phyloP scores from a whole-genome alignment of 352 stramenopile species.

The Pythium biforme region DNA sequence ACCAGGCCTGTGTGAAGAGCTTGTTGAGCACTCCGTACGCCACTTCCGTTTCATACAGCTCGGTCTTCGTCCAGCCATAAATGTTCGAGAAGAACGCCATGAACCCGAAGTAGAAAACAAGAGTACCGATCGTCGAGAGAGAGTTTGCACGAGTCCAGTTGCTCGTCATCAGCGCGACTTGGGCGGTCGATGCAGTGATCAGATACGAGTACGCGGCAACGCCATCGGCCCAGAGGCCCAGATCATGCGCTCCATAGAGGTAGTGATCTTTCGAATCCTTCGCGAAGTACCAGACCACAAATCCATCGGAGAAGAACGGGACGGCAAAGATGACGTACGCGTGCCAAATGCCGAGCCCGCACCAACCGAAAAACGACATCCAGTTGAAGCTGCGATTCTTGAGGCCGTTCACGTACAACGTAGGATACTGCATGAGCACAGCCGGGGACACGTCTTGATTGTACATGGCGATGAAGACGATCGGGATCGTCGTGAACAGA shows the following conservation, averaged over 20 bases:
- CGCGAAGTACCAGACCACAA: slow-evolving; percentile 82
- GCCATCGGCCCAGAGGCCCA: slow-evolving; percentile 78
- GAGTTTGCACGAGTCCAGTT: slow-evolving; percentile 84
- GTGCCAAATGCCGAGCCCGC: slow-evolving; percentile 80
- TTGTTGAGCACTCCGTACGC: slow-evolving; percentile 64
- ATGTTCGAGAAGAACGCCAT: slow-evolving; percentile 81
- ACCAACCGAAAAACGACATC: slow-evolving; percentile 88
- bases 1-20: slow-evolving; percentile 72
- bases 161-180: slow-evolving; percentile 87
- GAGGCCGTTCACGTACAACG: slow-evolving; percentile 84
- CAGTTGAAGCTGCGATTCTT: slow-evolving; percentile 90
- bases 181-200: slow-evolving; percentile 82
- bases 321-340: slow-evolving; percentile 85
- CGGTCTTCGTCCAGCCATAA: slow-evolving; percentile 68
- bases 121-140: slow-evolving; percentile 69
- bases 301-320: slow-evolving; percentile 84
- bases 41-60: slow-evolving; percentile 82
- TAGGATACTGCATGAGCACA: slow-evolving; percentile 89
- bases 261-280: slow-evolving; percentile 42
- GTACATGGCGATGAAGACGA: slow-evolving; percentile 90
- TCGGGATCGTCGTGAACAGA: slow-evolving; percentile 88
- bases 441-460: slow-evolving; percentile 88
- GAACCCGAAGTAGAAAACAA: slow-evolving; percentile 87
- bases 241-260: slow-evolving; percentile 62
- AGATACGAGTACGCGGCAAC: slow-evolving; percentile 85